Conservation (phyloP, 352 stramenopile species). For the Pythium periplocum region DNA sequence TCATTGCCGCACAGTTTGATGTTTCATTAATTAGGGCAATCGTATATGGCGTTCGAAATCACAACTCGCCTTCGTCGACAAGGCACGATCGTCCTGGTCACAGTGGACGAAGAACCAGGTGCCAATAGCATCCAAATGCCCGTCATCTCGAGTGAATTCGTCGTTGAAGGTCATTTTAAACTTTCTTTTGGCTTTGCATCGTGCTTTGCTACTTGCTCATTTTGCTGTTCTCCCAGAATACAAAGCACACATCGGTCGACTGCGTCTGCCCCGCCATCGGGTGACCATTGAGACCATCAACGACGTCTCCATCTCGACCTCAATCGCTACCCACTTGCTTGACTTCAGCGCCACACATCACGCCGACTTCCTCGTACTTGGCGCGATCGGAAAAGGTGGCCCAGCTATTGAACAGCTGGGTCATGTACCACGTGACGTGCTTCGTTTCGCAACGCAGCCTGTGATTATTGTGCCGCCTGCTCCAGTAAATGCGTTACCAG, state of each 20-base stretch:
- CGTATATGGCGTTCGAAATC: slow-evolving; percentile 53
- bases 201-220: neutral
- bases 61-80: slow-evolving; percentile 39
- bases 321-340: slow-evolving; percentile 34
- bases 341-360: slow-evolving; percentile 16
- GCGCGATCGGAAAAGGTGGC: slow-evolving; percentile 51
- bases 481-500: slow-evolving; percentile 38
- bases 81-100: slow-evolving; percentile 34
- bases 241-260: slow-evolving; percentile 30
- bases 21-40: slow-evolving; percentile 31
- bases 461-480: slow-evolving; percentile 40
- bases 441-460: slow-evolving; percentile 19
- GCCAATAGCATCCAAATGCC: slow-evolving; percentile 42
- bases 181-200: neutral
- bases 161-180: slow-evolving; percentile 31
- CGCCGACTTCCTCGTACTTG: slow-evolving; percentile 49
- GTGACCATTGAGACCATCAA: slow-evolving; percentile 31
- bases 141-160: slow-evolving; percentile 53
- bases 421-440: slow-evolving; percentile 47
- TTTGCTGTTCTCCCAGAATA: slow-evolving; percentile 33
- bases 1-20: too few species aligned
- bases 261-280: slow-evolving; percentile 35
- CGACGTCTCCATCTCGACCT: slow-evolving; percentile 8
- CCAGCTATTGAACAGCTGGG: slow-evolving; percentile 49
- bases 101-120: slow-evolving; percentile 40